phyloP scores from a whole-genome alignment of 2,329 filamentous ascomycete species.

The Verticillium tricorpus region DNA sequence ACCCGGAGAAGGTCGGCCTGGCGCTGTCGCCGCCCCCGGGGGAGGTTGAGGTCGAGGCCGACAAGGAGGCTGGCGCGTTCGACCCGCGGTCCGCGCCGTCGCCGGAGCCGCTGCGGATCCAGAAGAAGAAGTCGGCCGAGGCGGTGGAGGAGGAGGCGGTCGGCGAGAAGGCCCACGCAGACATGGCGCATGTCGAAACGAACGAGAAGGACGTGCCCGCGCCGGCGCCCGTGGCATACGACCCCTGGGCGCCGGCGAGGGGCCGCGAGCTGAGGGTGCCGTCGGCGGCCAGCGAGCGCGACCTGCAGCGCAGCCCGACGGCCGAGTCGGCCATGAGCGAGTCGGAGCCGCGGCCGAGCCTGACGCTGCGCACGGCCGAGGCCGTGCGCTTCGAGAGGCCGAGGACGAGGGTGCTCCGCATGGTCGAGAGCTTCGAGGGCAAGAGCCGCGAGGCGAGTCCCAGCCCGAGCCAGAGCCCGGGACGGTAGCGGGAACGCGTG shows the following conservation, averaged over 20 bases:
- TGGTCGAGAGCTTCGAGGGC: constrained; percentile 53
- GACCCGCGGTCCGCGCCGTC: not conserved
- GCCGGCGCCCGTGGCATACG: not conserved
- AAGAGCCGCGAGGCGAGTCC: constrained; percentile 28
- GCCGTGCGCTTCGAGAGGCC: constrained; percentile 38
- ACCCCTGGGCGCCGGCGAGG: not conserved
- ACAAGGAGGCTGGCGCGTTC: not conserved
- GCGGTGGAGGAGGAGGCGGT: not conserved
- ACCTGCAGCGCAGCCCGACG: constrained; percentile 1
- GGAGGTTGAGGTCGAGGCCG: constrained; percentile 4
- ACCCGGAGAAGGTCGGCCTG: constrained; percentile 27
- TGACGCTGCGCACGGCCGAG: constrained; percentile 39
- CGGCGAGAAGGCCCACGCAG: not conserved
- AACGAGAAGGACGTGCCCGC: too few relatives aligned
- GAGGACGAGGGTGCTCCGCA: constrained; percentile 43
- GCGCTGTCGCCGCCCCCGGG: constrained; percentile 6
- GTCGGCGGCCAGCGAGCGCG: constrained; percentile 5
- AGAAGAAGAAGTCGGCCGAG: not conserved
- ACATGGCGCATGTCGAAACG: not conserved
- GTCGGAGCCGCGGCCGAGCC: constrained; percentile 24
- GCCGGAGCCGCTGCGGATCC: constrained; percentile 2
- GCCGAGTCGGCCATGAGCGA: constrained; percentile 19
- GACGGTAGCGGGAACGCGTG: not conserved
- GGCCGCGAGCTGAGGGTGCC: constrained; percentile 6
- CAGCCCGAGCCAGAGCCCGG: not conserved